A percentile compares a stretch with the other conserved stretches of the same genome.
phyloP scores from a whole-genome alignment of 306 rosid genomes.

The Lathyrus sativus region DNA sequence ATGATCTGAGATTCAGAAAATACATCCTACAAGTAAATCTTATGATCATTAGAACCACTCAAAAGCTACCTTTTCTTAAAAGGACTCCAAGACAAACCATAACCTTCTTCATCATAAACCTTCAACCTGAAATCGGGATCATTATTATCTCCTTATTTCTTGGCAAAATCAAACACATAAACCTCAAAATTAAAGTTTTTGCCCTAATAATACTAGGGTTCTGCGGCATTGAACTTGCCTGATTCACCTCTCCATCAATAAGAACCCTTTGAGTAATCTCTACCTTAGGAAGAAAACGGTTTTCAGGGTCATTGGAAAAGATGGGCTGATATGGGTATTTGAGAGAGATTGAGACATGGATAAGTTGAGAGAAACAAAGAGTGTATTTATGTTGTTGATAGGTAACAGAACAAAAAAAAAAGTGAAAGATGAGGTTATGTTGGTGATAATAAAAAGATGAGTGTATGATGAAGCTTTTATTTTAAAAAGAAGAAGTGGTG shows the following conservation, averaged over 20 bases:
- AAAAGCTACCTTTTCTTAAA: constrained; percentile 66
- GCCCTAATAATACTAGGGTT: constrained; percentile 63
- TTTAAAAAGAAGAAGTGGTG: too few relatives aligned
- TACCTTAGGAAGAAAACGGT: constrained; percentile 59
- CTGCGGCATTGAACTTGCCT: constrained; percentile 90
- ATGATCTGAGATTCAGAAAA: constrained; percentile 54
- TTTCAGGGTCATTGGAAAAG: constrained; percentile 30
- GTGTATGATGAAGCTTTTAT: too few relatives aligned
- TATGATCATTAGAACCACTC: constrained; percentile 83
- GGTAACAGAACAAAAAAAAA: too few relatives aligned
- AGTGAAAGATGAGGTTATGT: too few relatives aligned
- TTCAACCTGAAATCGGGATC: constrained; percentile 81
- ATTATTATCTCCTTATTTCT: constrained; percentile 44
- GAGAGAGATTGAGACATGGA: too few relatives aligned
- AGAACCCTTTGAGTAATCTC: constrained; percentile 65
- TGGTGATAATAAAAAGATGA: too few relatives aligned
- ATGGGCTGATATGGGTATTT: constrained; percentile 42
- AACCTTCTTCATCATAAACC: constrained; percentile 94
- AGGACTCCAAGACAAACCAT: constrained; percentile 90
- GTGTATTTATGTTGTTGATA: too few relatives aligned
- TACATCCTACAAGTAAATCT: constrained; percentile 87
- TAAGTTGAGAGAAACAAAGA: too few relatives aligned
- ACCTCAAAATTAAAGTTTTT: constrained; percentile 76
- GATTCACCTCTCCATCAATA: constrained; percentile 87
- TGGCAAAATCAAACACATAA: constrained; percentile 67